phyloP scores from a whole-genome alignment of 768 basidiomycete genomes.

The Astraeus odoratus region DNA sequence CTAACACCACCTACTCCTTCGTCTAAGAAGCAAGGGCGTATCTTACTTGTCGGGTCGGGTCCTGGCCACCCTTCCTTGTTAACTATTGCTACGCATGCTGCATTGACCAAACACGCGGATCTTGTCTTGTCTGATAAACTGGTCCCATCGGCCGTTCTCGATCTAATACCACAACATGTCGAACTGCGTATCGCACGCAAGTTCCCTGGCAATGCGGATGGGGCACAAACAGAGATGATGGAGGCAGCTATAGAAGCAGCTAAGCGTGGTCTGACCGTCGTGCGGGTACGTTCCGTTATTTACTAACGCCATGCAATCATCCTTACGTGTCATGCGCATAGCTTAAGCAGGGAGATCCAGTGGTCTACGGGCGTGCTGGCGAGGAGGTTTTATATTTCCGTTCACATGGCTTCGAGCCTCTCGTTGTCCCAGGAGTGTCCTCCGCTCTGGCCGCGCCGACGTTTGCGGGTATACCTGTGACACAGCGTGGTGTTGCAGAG shows the following conservation, averaged over 20 bases:
- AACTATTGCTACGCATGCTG: slow-evolving; percentile 77
- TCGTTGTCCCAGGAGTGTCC: slow-evolving; percentile 84
- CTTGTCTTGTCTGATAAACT: slow-evolving; percentile 95
- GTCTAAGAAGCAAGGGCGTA: slow-evolving; percentile 46
- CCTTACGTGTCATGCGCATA: slow-evolving; percentile 22
- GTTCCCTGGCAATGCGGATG: slow-evolving; percentile 95
- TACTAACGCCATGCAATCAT: neutral
- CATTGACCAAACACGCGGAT: slow-evolving; percentile 74
- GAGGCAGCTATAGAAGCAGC: slow-evolving; percentile 83
- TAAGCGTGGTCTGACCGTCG: slow-evolving; percentile 71
- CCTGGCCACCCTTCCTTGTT: slow-evolving; percentile 93
- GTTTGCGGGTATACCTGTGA: slow-evolving; percentile 88
- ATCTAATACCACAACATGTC: slow-evolving; percentile 65
- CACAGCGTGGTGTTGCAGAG: slow-evolving; percentile 92
- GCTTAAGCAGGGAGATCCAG: slow-evolving; percentile 98
- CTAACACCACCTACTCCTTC: slow-evolving; percentile 8
- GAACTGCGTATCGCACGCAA: slow-evolving; percentile 89
- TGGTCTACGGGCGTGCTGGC: slow-evolving; percentile 88
- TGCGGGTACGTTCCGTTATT: slow-evolving; percentile 51
- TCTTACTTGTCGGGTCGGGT: slow-evolving; percentile 88
- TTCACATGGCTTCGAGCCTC: slow-evolving; percentile 70
- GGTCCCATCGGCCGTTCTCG: slow-evolving; percentile 83
- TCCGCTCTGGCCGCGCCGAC: slow-evolving; percentile 87
- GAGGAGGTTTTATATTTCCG: slow-evolving; percentile 95
- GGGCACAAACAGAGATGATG: slow-evolving; percentile 94